Percentiles rank a stretch among this genome's conserved stretches.
These are phyloP conservation scores for Dovyalis caffra DNA, from an alignment of 345 rosid species.

Conservation along the genomic window DNA sequence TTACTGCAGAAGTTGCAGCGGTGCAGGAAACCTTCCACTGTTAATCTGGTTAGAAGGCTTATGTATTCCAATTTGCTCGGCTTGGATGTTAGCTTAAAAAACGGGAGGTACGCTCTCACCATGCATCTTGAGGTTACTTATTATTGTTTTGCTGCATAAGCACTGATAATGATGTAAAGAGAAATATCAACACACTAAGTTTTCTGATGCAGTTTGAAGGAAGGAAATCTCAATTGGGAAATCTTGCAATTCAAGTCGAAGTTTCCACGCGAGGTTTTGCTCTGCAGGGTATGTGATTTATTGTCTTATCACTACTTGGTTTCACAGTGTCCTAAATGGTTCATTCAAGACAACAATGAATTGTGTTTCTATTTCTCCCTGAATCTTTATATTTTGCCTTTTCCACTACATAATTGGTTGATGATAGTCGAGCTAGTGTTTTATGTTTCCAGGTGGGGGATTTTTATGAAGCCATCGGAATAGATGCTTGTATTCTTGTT, in stretches of 20 bases:
- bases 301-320: too few species aligned
- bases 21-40: conserved; percentile 83
- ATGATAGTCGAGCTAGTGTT: conserved; percentile 1
- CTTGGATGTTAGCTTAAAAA: conserved; percentile 68
- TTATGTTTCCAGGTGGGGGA: conserved; percentile 74
- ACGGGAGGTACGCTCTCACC: conserved; percentile 59
- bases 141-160: background rate
- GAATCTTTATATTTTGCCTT: background rate
- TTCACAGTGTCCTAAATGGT: background rate
- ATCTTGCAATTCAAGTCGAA: conserved; percentile 90
- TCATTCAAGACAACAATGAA: background rate
- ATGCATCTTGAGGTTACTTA: background rate
- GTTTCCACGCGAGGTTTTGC: conserved; percentile 93
- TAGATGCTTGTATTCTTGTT: conserved; percentile 95
- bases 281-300: conserved; percentile 94
- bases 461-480: conserved; percentile 90
- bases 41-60: conserved; percentile 65
- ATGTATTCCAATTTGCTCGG: conserved; percentile 75
- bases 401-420: background rate
- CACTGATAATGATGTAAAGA: background rate
- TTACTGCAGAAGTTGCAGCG: conserved; percentile 64
- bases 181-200: background rate
- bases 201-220: conserved; percentile 65
- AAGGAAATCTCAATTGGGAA: conserved; percentile 86
- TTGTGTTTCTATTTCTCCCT: background rate